Percentiles rank a stretch among this genome's conserved stretches.
Conservation (phyloP, 495 filamentous ascomycete genomes). For the Penicillium argentinense region DNA sequence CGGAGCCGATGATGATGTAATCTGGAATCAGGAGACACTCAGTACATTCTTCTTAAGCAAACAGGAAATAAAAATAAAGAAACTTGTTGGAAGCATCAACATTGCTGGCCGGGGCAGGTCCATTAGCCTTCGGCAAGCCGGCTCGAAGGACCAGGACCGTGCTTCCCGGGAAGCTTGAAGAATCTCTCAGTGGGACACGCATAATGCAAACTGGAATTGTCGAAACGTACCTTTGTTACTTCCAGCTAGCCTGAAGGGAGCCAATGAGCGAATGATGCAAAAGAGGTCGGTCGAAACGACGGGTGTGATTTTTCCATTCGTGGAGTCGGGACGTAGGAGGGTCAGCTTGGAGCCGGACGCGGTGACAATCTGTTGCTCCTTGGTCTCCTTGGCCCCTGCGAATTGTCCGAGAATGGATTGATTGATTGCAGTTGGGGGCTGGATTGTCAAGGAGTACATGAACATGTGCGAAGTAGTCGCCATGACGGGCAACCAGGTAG, state of each 20-base stretch:
- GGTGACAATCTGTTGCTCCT: slow-evolving; percentile 95
- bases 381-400: slow-evolving; percentile 87
- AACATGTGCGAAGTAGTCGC: slow-evolving; percentile 97
- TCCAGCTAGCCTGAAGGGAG: slow-evolving; percentile 86
- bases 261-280: slow-evolving; percentile 85
- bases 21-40: slow-evolving; percentile 63
- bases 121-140: slow-evolving; percentile 31
- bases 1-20: slow-evolving; percentile 92
- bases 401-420: slow-evolving; percentile 94
- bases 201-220: slow-evolving; percentile 42
- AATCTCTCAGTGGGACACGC: slow-evolving; percentile 88
- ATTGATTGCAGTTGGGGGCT: slow-evolving; percentile 82
- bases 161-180: slow-evolving; percentile 67
- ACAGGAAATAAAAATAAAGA: too few relatives aligned
- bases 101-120: slow-evolving; percentile 47
- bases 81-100: slow-evolving; percentile 33
- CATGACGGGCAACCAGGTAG: slow-evolving; percentile 61
- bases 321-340: slow-evolving; percentile 81
- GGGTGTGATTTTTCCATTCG: slow-evolving; percentile 79
- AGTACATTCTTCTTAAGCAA: slow-evolving; percentile 61
- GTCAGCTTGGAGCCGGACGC: slow-evolving; percentile 88
- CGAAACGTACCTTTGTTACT: slow-evolving; percentile 89
- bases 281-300: slow-evolving; percentile 91
- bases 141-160: slow-evolving; percentile 40
- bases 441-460: slow-evolving; percentile 93